Evolutionary conservation across 139 green algal genomes (phyloP), one percentile per base, ranked within the genome.

Genomic region (Chlamydomonas incerta): DNA sequence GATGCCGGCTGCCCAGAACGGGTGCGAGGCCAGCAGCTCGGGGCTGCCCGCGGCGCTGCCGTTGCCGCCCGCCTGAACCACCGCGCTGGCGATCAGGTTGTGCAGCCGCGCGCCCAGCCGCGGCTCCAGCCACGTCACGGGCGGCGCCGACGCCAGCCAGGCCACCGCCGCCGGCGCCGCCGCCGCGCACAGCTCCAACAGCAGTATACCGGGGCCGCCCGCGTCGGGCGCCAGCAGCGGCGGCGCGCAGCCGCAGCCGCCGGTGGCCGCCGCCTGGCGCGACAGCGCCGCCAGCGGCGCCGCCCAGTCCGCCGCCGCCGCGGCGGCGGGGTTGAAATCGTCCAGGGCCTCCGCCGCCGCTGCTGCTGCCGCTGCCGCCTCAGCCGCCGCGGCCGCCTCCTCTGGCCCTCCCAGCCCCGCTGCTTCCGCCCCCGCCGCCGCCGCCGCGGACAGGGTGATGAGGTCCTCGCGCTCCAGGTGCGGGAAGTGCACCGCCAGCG

Each of bases 1-100:
- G 20, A 97, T 77, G 31, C 96, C 95, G 2, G 92, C 95, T 4
- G 74, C 72, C 96, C 96, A 99, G 10, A 98, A 76, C 1, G 92
- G 92, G 83, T 96, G 93, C n/a, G 83, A 41, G 3, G 46, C 74
- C 33, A 47, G 20, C 13, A 29, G 74, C 66, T 50, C 11, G 17
- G 58, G 52, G 60, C 50, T 77, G 34, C 47, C 74, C 58, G 68
- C 23, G 21, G 50, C 1, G 58, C 34, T 14, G 63, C 28, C 29
- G 47, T 57, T 67, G 47, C 55, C 72, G 0, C 87, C 75, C 46
- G 83, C 88, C 88, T 97, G 94, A 1, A 83, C 81, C 41, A 95
- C 94, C 37, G 87, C 87, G 20, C 81, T 88, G 34, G 90, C 93
- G 28, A 90, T 74, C 9, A 83, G 71, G 89, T 96, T 96, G 72